Conservation (phyloP, 2,329 filamentous ascomycete species). For the Cladobotryum mycophilum region DNA sequence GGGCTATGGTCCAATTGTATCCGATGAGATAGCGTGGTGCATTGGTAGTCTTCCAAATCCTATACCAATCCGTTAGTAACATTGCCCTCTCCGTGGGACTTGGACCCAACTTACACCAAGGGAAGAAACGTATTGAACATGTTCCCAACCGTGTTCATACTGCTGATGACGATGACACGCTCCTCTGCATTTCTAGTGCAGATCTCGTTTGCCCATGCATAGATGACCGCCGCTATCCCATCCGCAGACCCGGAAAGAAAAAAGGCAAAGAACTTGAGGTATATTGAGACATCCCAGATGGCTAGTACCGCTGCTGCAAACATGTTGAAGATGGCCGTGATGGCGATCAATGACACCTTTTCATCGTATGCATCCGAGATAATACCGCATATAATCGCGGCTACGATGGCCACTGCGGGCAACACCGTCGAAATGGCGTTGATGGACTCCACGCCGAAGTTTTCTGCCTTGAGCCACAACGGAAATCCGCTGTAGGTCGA, state of each 20-base stretch:
- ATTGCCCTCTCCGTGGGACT: not conserved
- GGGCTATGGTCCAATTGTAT: slow-evolving; percentile 24
- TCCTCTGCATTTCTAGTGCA: slow-evolving; percentile 40
- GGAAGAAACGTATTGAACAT: slow-evolving; percentile 38
- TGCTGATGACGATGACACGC: slow-evolving; percentile 40
- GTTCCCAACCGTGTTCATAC: slow-evolving; percentile 41
- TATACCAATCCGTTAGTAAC: too few relatives aligned
- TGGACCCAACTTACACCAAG: slow-evolving; percentile 19
- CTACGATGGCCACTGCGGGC: slow-evolving; percentile 33
- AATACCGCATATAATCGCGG: slow-evolving; percentile 49
- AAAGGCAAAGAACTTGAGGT: slow-evolving; percentile 29
- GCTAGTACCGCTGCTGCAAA: slow-evolving; percentile 24
- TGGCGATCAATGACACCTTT: slow-evolving; percentile 24
- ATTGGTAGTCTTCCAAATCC: slow-evolving; percentile 27
- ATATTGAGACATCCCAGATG: slow-evolving; percentile 29
- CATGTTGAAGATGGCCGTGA: slow-evolving; percentile 15
- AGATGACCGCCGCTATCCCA: slow-evolving; percentile 24
- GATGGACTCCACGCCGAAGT: slow-evolving; percentile 34
- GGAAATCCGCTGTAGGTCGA: slow-evolving; percentile 29
- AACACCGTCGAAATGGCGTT: slow-evolving; percentile 44
- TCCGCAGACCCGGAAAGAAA: slow-evolving; percentile 27
- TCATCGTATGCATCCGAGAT: slow-evolving; percentile 47
- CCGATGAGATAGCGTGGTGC: slow-evolving; percentile 34
- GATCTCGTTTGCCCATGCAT: slow-evolving; percentile 43
- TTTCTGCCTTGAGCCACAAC: slow-evolving; percentile 26